Base-by-base conservation (phyloP, 768 basidiomycete genomes). In the Lanmaoa pseudosensibilis region DNA sequence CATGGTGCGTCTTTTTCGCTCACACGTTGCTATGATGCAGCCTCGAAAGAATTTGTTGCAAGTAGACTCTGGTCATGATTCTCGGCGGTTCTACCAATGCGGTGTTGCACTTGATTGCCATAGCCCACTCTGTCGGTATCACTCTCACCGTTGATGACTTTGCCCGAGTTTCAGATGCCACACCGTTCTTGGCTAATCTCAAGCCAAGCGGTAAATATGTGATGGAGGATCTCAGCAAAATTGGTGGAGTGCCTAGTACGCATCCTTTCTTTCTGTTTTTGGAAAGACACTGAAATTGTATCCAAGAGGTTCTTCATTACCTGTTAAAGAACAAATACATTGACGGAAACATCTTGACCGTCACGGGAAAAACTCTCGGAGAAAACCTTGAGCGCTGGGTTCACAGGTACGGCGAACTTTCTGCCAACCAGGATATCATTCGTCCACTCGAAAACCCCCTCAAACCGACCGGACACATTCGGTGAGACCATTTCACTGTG, bases 121-220 rank as follows among this genome's bases (percentile, higher is more conserved):
- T 99, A 65, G 97, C 97, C 0, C 95, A 94, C 72, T 92, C 93
- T 0, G 94, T 96, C 48, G 95, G 94, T 25, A 87, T 99, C 75
- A 82, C 83, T 43, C 81, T 99, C 56, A 83, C 82, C 34, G 78
- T 98, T 49, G 94, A 96, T 65, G 97, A 98, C 72, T 92, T 98
- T 82, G 94, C 97, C 73, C 77, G 72, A 53, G 92, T 98, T 51
- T 96, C 94, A 7, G 95, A 99, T 71, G 85, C 90, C 45, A 85
- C 82, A 1, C 97, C 97, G 11, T 96, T 98, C 83, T 79, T 98
- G 60, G 95, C 96, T 23, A 92, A 99, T 74, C 83, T 99, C 61
- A 97, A 95, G 70, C 97, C 97, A 1, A 94, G 92, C 60, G 97
- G 97, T 37, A 94, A 94, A 74, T 98, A 98, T 79, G 92, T 98